phyloP scores from a whole-genome alignment of 495 filamentous ascomycete genomes.

The Daldinia grandis region DNA sequence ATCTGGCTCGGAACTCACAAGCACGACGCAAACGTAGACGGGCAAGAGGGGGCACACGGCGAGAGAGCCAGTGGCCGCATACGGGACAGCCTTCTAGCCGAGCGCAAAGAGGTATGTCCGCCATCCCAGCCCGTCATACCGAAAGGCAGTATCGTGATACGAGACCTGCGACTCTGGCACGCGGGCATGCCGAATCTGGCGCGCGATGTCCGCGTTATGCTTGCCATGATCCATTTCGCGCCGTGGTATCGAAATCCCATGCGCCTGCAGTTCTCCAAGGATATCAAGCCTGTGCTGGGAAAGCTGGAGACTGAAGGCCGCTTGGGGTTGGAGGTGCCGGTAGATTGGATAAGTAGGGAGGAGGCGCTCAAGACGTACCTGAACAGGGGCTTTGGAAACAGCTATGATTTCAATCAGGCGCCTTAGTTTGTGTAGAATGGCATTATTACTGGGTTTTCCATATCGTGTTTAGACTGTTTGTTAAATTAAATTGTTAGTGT shows the following conservation, averaged over 20 bases:
- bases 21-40: conserved; percentile 39
- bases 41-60: conserved; percentile 59
- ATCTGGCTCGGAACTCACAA: conserved; percentile 68
- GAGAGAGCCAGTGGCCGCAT: conserved; percentile 61
- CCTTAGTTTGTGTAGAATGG: conserved; percentile 1
- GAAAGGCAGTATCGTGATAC: conserved; percentile 62
- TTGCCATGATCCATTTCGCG: conserved; percentile 63
- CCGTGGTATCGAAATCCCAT: conserved; percentile 62
- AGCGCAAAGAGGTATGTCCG: conserved; percentile 45
- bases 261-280: conserved; percentile 58
- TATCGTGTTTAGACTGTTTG: background rate
- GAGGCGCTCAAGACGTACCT: conserved; percentile 51
- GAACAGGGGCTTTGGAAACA: conserved; percentile 58
- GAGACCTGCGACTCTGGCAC: conserved; percentile 69
- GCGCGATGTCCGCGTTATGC: conserved; percentile 61
- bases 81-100: conserved; percentile 52
- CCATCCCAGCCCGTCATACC: conserved; percentile 60
- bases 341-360: conserved; percentile 52
- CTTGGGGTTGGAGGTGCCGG: conserved; percentile 53
- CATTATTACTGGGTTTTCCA: background rate
- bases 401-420: conserved; percentile 59
- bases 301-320: conserved; percentile 34
- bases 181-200: conserved; percentile 66
- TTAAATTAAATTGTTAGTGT: background rate
- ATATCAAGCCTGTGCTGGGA: conserved; percentile 52